phyloP scores from a whole-genome alignment of 331 rosid genomes.

The Erythrophleum ivorense region DNA sequence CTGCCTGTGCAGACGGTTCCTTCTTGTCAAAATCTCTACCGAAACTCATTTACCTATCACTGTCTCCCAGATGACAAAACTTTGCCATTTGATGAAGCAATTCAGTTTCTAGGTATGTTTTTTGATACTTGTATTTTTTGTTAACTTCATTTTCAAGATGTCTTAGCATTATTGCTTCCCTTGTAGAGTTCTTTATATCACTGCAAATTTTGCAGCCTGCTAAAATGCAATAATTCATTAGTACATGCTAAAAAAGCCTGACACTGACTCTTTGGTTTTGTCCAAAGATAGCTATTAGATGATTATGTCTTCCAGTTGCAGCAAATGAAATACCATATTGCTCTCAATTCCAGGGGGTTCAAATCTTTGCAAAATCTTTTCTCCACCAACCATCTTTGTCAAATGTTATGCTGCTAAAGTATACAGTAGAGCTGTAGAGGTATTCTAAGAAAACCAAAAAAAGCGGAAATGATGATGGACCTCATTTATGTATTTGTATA shows the following conservation, averaged over 20 bases:
- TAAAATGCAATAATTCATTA: background rate
- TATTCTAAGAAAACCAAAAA: background rate
- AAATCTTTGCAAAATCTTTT: background rate
- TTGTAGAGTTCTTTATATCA: constrained; percentile 15
- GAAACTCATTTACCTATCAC: constrained; percentile 94
- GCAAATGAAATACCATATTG: background rate
- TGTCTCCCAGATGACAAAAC: constrained; percentile 83
- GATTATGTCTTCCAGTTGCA: background rate
- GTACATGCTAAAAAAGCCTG: background rate
- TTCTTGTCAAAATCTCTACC: constrained; percentile 96
- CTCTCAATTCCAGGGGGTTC: background rate
- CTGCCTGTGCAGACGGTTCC: constrained; percentile 84
- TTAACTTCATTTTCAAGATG: constrained; percentile 19
- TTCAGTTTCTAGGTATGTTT: constrained; percentile 80
- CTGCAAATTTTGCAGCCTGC: constrained; percentile 7
- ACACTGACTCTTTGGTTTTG: background rate
- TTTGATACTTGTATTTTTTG: constrained; percentile 31
- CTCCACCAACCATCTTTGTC: background rate
- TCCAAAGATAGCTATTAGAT: background rate
- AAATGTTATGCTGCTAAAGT: background rate
- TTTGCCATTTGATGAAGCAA: constrained; percentile 88
- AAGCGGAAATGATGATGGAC: background rate
- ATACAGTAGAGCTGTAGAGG: background rate
- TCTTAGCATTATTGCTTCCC: background rate
- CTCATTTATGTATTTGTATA: background rate